Conservation (phyloP, 2,329 filamentous ascomycete species). For the Colletotrichum trifolii region DNA sequence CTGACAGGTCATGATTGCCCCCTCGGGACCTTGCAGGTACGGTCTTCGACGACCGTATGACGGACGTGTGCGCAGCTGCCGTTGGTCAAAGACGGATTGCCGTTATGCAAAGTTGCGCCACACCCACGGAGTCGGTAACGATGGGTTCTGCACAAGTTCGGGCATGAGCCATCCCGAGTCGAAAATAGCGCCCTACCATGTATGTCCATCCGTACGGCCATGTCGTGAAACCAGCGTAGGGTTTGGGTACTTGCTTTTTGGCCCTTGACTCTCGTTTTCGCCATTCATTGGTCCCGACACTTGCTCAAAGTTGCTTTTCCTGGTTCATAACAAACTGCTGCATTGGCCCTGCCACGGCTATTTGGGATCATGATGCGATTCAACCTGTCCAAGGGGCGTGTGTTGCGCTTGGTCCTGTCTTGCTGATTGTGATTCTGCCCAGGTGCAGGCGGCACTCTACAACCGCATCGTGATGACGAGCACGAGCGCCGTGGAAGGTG, state of each 20-base stretch:
- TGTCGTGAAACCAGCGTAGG: slow-evolving; percentile 23
- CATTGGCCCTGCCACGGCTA: too few species aligned
- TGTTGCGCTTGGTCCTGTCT: too few species aligned
- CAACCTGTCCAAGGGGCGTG: too few species aligned
- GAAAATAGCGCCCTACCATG: neutral
- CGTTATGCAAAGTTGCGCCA: slow-evolving; percentile 37
- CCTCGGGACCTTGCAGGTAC: slow-evolving; percentile 36
- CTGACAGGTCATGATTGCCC: slow-evolving; percentile 10
- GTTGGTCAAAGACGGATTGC: neutral
- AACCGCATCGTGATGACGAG: slow-evolving; percentile 3
- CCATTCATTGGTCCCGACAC: slow-evolving; percentile 1
- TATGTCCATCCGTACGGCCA: slow-evolving; percentile 6
- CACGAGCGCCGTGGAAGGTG: neutral
- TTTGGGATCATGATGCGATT: too few species aligned
- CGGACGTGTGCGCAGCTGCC: neutral
- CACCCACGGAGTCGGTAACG: slow-evolving; percentile 37
- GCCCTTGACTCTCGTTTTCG: slow-evolving; percentile 4
- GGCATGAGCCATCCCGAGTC: slow-evolving; percentile 5
- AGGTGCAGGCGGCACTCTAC: neutral
- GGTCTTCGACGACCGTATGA: slow-evolving; percentile 1
- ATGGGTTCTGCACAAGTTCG: slow-evolving; percentile 16
- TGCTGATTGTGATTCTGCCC: too few species aligned
- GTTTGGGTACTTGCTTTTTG: slow-evolving; percentile 15
- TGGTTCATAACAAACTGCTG: too few species aligned
- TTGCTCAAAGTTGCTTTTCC: neutral